These are phyloP conservation scores for Tolypocladium ophioglossoides DNA, from an alignment of 2,329 filamentous ascomycete species.

Conservation along the genomic window DNA sequence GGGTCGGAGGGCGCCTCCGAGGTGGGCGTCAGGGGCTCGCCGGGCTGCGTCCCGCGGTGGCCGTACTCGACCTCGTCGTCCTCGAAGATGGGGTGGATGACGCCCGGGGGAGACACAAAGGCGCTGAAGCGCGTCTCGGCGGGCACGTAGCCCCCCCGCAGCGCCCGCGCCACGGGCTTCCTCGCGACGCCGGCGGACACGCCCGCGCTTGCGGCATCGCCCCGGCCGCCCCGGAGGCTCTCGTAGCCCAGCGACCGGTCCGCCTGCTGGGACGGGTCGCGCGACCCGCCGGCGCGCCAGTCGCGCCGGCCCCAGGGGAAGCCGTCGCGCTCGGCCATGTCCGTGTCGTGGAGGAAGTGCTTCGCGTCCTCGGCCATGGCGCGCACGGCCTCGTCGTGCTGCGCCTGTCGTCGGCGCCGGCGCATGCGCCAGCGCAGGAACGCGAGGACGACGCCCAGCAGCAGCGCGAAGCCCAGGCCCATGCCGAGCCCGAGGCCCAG, in stretches of 20 bases:
- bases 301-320: conserved; percentile 16
- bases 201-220: neutral
- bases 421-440: conserved; percentile 42
- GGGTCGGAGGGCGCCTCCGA: conserved; percentile 34
- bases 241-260: conserved; percentile 39
- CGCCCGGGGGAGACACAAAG: conserved; percentile 22
- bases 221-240: conserved; percentile 27
- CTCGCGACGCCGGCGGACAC: conserved; percentile 23
- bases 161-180: conserved; percentile 20
- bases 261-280: conserved; percentile 20
- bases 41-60: conserved; percentile 5
- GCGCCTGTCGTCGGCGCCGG: conserved; percentile 21
- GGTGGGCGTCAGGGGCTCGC: conserved; percentile 17
- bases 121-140: conserved; percentile 16
- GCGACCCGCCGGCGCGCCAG: conserved; percentile 39
- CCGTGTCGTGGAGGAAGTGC: conserved; percentile 33
- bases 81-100: conserved; percentile 49
- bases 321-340: conserved; percentile 34
- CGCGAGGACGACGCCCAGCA: conserved; percentile 34
- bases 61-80: conserved; percentile 42
- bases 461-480: conserved; percentile 39
- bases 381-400: conserved; percentile 34
- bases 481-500: conserved; percentile 55
- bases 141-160: conserved; percentile 21
- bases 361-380: conserved; percentile 38